Conservation (phyloP, 805 yeast species). For the Hanseniaspora occidentalis region DNA sequence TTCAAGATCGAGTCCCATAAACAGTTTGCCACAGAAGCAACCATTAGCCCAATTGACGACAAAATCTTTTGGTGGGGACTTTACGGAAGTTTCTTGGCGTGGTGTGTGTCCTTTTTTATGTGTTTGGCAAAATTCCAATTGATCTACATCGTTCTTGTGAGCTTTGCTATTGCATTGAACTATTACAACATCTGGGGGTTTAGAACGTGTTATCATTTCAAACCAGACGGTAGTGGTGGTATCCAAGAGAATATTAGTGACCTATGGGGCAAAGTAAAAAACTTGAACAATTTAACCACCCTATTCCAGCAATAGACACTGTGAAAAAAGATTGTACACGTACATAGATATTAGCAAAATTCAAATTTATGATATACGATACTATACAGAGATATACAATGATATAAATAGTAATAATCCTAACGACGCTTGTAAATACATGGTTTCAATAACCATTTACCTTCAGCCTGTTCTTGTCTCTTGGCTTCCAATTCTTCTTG, state of each 20-base stretch:
- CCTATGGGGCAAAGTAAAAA: constrained; percentile 5
- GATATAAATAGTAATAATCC: constrained; percentile 7
- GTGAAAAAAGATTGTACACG: too few species aligned
- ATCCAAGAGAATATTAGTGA: constrained; percentile 6
- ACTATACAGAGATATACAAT: too few species aligned
- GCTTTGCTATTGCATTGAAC: constrained; percentile 59
- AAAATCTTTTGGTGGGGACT: constrained; percentile 70
- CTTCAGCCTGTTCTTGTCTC: constrained; percentile 51
- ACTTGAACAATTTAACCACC: constrained; percentile 1
- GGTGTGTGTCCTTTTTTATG: constrained; percentile 64
- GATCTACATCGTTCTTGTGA: constrained; percentile 47
- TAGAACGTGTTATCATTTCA: constrained; percentile 85
- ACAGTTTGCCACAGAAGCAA: constrained; percentile 29
- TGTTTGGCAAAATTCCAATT: constrained; percentile 72
- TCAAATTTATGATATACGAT: too few species aligned
- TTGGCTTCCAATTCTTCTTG: constrained; percentile 41
- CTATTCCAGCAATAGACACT: constrained; percentile 3
- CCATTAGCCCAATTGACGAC: constrained; percentile 78
- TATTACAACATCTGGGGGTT: constrained; percentile 81
- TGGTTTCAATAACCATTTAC: constrained; percentile 85
- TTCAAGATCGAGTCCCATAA: constrained; percentile 24
- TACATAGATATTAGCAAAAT: too few species aligned
- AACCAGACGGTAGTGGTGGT: constrained; percentile 23
- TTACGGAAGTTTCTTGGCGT: constrained; percentile 2
- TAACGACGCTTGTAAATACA: constrained; percentile 87